Base-by-base conservation (phyloP, 2,329 filamentous ascomycete genomes). In the Sarocladiaceae sp. region DNA sequence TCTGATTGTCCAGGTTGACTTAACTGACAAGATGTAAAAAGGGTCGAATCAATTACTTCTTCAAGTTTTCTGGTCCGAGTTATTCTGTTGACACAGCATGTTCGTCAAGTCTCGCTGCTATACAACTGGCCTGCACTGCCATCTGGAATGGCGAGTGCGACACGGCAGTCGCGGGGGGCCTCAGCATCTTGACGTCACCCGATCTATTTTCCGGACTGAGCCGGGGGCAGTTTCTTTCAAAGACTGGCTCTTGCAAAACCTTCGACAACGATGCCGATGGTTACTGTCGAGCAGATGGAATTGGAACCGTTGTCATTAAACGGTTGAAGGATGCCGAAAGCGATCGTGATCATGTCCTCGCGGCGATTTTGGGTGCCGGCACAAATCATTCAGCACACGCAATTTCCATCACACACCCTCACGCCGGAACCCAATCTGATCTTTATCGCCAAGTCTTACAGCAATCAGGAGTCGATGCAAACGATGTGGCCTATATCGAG, bases 251-350 rank as follows among this genome's bases (percentile, higher is more conserved):
- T 28, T 68, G 62, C 47, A 66, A 65, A 52, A 57, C 68, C 0
- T 71, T 68, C 37, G 66, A 68, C 23, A 56, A 60, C 1, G 55
- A 58, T 2, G 76, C 71, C 1, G 70, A 77, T 53, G 80, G 79
- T 0, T 83, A 81, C 54, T 78, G 71, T 11, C 66, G 78, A 2
- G 78, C 70, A 0, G 79, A 83, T 47, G 79, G 73, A 0, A 59
- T 70, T 3, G 73, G 59, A 0, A 57, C 65, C 0, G 57, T 83
- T 0, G 58, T 79, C 2, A 54, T 83, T 0, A 82, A 82, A 63
- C 67, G 59, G 4, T 61, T 80, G 0, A 63, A 67, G 1, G 62
- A 69, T 36, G 79, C 80, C 0, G 29, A 80, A 0, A 58, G 59
- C 4, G 77, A 79, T 29, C 69, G 71, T 0, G 74, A 83, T 56